Percentiles rank a stretch among this genome's conserved stretches.
Evolutionary conservation across 2,329 filamentous ascomycete species (phyloP).

Genomic region (Fusarium sacchari): DNA sequence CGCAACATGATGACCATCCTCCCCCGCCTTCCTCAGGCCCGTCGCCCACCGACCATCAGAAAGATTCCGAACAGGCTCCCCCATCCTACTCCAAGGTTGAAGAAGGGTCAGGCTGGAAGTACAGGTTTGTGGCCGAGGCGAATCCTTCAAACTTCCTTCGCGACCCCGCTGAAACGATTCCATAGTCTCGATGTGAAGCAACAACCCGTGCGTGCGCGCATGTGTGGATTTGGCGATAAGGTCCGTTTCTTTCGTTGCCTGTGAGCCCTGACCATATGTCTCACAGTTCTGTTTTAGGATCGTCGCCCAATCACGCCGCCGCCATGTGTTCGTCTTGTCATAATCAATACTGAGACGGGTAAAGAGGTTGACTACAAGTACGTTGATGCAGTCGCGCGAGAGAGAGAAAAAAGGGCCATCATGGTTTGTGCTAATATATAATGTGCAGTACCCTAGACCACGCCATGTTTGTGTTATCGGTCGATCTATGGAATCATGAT

Average conservation of each 20-base stretch:
- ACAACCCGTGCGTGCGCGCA: constrained; percentile 90
- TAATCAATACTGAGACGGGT: constrained; percentile 77
- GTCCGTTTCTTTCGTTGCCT: constrained; percentile 57
- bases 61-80: constrained; percentile 33
- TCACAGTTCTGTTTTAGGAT: constrained; percentile 66
- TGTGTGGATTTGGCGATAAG: constrained; percentile 99
- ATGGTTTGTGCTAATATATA: constrained; percentile 7
- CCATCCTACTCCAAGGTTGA: constrained; percentile 49
- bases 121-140: constrained; percentile 44
- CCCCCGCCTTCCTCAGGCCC: constrained; percentile 27
- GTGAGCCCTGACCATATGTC: neutral
- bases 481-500: constrained; percentile 75
- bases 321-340: constrained; percentile 86
- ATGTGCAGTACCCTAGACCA: constrained; percentile 50
- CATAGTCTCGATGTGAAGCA: constrained; percentile 81
- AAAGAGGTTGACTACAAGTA: constrained; percentile 88
- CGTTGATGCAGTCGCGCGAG: constrained; percentile 45
- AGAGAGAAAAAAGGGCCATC: neutral
- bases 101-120: constrained; percentile 48
- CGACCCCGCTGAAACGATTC: constrained; percentile 27
- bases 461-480: constrained; percentile 66
- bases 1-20: constrained; percentile 39
- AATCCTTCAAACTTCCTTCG: neutral
- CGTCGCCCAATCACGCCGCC: constrained; percentile 95
- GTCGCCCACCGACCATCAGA: constrained; percentile 29